Conservation (phyloP, 2,329 filamentous ascomycete species). For the Cordyceps tenuipes region DNA sequence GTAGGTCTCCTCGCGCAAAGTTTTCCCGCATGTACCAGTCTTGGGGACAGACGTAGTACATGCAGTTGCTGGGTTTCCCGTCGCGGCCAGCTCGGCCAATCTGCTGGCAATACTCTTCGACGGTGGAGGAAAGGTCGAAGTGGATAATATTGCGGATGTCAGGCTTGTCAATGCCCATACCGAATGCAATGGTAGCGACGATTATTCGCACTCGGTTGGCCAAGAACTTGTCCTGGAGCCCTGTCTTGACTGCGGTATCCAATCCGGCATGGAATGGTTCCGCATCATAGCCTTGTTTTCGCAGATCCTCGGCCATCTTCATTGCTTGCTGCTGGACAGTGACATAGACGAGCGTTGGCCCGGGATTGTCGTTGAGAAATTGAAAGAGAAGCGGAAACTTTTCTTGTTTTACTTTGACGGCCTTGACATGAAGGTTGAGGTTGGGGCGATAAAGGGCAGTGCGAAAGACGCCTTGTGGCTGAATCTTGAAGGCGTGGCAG, state of each 20-base stretch:
- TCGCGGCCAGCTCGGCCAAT: conserved; percentile 49
- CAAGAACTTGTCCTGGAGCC: conserved; percentile 46
- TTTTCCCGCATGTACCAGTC: conserved; percentile 52
- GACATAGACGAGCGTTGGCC: conserved; percentile 53
- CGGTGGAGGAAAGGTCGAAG: conserved; percentile 40
- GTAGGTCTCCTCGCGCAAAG: conserved; percentile 52
- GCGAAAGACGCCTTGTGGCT: conserved; percentile 39
- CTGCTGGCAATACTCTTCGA: conserved; percentile 51
- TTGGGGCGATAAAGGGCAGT: conserved; percentile 53
- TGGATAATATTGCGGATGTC: conserved; percentile 48
- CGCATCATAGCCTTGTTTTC: conserved; percentile 30
- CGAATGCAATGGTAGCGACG: conserved; percentile 47
- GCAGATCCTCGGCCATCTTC: conserved; percentile 32
- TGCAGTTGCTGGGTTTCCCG: conserved; percentile 43
- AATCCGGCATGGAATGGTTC: conserved; percentile 44
- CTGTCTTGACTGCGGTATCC: conserved; percentile 33
- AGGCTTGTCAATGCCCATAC: conserved; percentile 51
- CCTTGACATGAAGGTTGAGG: conserved; percentile 43
- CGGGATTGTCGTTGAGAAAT: conserved; percentile 43
- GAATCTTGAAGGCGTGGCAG: conserved; percentile 42
- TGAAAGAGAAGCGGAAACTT: conserved; percentile 36
- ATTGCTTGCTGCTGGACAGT: conserved; percentile 44
- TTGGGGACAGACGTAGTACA: conserved; percentile 48
- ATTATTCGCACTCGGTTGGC: conserved; percentile 30
- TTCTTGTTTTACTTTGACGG: conserved; percentile 32